Percentiles rank a stretch among this genome's conserved stretches.
phyloP scores from a whole-genome alignment of 169 alveolate genomes.

The Cryptosporidium ubiquitum region DNA sequence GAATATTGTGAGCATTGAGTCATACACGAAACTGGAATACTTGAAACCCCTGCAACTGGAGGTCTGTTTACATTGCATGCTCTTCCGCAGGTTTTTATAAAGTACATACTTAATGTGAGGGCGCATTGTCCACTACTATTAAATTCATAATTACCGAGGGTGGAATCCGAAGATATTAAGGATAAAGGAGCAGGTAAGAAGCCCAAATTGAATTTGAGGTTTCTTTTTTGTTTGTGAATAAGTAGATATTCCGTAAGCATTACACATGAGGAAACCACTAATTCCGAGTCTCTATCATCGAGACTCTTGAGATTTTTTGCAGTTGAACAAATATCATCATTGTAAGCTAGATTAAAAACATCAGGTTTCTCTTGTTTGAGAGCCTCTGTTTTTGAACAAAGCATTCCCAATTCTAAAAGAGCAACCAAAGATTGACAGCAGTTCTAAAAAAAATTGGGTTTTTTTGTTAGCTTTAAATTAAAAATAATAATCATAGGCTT shows the following conservation, averaged over 20 bases:
- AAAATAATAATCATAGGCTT: not conserved
- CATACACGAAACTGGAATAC: slow-evolving; percentile 36
- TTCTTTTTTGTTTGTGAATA: slow-evolving; percentile 27
- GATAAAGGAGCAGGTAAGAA: slow-evolving; percentile 51
- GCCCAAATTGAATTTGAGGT: slow-evolving; percentile 3
- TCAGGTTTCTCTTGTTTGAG: not conserved
- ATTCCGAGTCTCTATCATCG: not conserved
- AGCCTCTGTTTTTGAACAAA: slow-evolving; percentile 17
- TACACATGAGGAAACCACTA: slow-evolving; percentile 44
- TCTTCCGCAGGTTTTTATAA: slow-evolving; percentile 65
- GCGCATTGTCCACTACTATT: slow-evolving; percentile 32
- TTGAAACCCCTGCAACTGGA: slow-evolving; percentile 37
- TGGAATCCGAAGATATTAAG: slow-evolving; percentile 29
- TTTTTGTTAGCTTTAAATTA: not conserved
- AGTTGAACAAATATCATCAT: slow-evolving; percentile 12
- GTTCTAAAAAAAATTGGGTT: not conserved
- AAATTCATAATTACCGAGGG: slow-evolving; percentile 8
- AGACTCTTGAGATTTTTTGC: not conserved
- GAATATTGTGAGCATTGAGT: slow-evolving; percentile 20
- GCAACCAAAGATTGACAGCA: slow-evolving; percentile 56
- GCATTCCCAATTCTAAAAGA: slow-evolving; percentile 17
- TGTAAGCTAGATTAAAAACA: not conserved
- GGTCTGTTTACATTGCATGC: slow-evolving; percentile 46
- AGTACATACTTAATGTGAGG: slow-evolving; percentile 43
- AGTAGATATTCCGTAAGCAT: slow-evolving; percentile 22